Evolutionary conservation across 352 stramenopile species (phyloP), one percentile per base, ranked within the genome.

Genomic region (Lagenidium sp.): DNA sequence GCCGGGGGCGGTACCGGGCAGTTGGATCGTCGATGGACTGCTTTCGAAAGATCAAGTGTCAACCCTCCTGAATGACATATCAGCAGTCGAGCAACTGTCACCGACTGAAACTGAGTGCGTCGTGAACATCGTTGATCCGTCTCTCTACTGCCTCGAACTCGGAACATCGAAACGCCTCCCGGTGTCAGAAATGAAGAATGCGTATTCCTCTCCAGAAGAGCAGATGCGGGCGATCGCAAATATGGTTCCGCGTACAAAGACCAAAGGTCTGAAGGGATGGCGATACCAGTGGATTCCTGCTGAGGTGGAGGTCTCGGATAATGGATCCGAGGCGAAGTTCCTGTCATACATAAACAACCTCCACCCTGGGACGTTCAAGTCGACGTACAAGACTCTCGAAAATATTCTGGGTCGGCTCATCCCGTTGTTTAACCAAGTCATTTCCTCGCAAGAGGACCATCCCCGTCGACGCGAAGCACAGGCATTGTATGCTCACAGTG

Each of bases 341-440:
- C 19, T 36, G 16, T 46, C 53, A 12, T 67, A 67, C 37, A 64
- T 71, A 35, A 67, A 67, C 47, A 67, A 67, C 37, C 41, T 72
- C 18, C 53, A 68, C 32, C 61, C 61, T 26, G 34, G 25, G 1
- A 44, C 6, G 13, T 34, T 47, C 21, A 32, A 23, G 2, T 23
- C 19, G 1, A 18, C 66, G 31, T 66, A 69, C 45, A 7, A 44
- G 7, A 44, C 36, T 16, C 46, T 71, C 18, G 19, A 32, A n/a
- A 4, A 12, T 11, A 41, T 68, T 18, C 59, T 71, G 18, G 34
- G 18, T 4, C 8, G 23, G 18, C 47, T 65, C 18, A 39, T 65
- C 0, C 61, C 61, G 34, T 29, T 65, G 0, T 65, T 72, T 53
- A 57, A 68, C 11, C 24, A n/a, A 1, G 44, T 51, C 5, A 11